These are phyloP conservation scores for Podospora australis DNA, from an alignment of 495 filamentous ascomycete genomes.

Conservation along the genomic window DNA sequence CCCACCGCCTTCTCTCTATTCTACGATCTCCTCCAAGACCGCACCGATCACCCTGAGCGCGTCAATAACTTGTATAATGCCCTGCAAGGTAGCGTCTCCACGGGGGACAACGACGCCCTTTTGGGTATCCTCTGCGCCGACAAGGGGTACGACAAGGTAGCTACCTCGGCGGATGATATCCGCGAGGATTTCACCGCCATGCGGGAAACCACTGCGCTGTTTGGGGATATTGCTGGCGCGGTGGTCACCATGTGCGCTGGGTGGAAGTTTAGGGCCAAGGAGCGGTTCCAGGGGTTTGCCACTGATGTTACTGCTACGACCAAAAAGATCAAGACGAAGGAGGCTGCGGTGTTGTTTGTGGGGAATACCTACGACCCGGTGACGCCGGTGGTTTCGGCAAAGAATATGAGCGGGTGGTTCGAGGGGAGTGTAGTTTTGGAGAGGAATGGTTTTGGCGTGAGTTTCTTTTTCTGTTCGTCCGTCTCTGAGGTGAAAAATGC, in stretches of 20 bases:
- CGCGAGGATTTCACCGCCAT: neutral
- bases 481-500: no score
- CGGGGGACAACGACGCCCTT: neutral
- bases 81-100: neutral
- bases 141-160: neutral
- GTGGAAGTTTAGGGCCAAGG: slow-evolving; percentile 41
- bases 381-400: slow-evolving; percentile 42
- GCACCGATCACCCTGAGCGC: neutral
- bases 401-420: slow-evolving; percentile 44
- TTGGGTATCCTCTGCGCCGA: slow-evolving; percentile 7
- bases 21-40: neutral
- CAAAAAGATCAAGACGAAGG: slow-evolving; percentile 33
- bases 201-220: slow-evolving; percentile 1
- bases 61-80: neutral
- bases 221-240: slow-evolving; percentile 8
- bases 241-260: slow-evolving; percentile 29
- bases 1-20: neutral
- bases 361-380: slow-evolving; percentile 37
- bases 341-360: slow-evolving; percentile 37
- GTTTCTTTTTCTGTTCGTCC: neutral
- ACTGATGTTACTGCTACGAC: neutral
- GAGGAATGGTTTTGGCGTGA: slow-evolving; percentile 5
- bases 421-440: slow-evolving; percentile 47
- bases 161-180: neutral
- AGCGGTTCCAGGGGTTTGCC: slow-evolving; percentile 36